These are phyloP conservation scores for Parmales sp. DNA, from an alignment of 108 stramenopile species.

Conservation along the genomic window DNA sequence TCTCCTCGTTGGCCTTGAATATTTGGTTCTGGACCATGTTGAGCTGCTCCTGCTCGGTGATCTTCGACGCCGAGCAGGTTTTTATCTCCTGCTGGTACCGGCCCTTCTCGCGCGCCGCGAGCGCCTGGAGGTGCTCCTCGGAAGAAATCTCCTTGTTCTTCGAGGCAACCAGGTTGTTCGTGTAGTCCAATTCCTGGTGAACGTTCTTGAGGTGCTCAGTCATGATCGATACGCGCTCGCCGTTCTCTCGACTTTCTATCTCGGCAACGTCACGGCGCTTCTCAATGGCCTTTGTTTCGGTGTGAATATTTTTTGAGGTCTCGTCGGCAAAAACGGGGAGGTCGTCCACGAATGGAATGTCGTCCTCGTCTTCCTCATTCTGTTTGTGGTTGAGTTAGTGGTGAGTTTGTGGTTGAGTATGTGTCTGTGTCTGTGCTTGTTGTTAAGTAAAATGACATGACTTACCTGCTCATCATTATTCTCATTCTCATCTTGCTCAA, in stretches of 20 bases:
- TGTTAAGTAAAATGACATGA: no score
- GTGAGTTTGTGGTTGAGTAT: no score
- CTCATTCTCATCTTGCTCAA: no score
- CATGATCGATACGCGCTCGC: conserved; percentile 58
- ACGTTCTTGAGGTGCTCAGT: conserved; percentile 72
- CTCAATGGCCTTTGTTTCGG: conserved; percentile 11
- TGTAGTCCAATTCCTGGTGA: conserved; percentile 65
- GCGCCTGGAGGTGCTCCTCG: conserved; percentile 56
- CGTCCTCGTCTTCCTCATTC: conserved; percentile 4
- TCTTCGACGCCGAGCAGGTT: conserved; percentile 10
- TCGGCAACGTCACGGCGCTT: neutral
- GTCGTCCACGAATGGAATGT: conserved; percentile 12
- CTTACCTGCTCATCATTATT: no score
- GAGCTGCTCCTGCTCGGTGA: conserved; percentile 26
- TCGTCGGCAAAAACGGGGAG: conserved; percentile 7
- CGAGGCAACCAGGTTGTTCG: conserved; percentile 56
- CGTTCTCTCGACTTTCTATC: conserved; percentile 14
- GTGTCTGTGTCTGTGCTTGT: no score
- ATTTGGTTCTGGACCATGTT: conserved; percentile 46
- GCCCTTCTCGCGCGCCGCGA: conserved; percentile 53
- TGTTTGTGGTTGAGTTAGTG: neutral
- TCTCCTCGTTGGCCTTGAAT: conserved; percentile 46
- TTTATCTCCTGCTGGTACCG: conserved; percentile 31
- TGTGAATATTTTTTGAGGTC: neutral
- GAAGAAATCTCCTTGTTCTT: conserved; percentile 61